Base-by-base conservation (phyloP, 805 yeast genomes). In the Saturnispora kantuleensis region DNA sequence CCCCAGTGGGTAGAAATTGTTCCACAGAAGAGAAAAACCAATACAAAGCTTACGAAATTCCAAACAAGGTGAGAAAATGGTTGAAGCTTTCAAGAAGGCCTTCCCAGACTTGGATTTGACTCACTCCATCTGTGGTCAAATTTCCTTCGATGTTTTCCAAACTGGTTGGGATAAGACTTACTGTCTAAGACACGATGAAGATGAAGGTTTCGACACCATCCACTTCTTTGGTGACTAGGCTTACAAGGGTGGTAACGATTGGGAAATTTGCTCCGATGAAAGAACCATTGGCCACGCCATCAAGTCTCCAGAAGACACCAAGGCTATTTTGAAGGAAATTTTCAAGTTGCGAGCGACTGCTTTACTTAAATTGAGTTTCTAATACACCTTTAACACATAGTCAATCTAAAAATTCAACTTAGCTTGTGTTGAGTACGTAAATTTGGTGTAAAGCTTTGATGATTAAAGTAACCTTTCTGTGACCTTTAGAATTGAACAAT, bases 111-210 rank as follows among this genome's bases (percentile, higher is more conserved):
- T 73, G 59, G 84, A 82, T 46, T 76, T 93, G 62, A 90, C 97
- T 55, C 93, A 84, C 77, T 93, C 98, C 48, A 93, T 93, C 54
- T 98, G 99, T 67, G 99, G 99, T 57, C 97, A 93, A 76, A 93
- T 93, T 66, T 90, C 97, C 31, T 93, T 93, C 60, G 99, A 93
- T 62, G 97, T 93, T 52, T 93, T 93, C 90, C 99, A 98, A 73
- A 86, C 96, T 52, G 98, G 99, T 62, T 93, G 99, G 99, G 99
- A 93, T 70, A 93, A 93, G 79, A 93, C 99, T 50, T 93, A 90
- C 74, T 86, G 95, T 68, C 77, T 93, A 63, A 88, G 83, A 68
- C 98, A 90, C 69, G 89, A 93, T 57, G 86, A 70, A 59, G 67
- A 73, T 49, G 96, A 90, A 68, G 79, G 83, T 53, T 93, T 89